These are phyloP conservation scores for Gaeumannomyces sp. DNA, from an alignment of 2,329 filamentous ascomycete species.

Conservation along the genomic window DNA sequence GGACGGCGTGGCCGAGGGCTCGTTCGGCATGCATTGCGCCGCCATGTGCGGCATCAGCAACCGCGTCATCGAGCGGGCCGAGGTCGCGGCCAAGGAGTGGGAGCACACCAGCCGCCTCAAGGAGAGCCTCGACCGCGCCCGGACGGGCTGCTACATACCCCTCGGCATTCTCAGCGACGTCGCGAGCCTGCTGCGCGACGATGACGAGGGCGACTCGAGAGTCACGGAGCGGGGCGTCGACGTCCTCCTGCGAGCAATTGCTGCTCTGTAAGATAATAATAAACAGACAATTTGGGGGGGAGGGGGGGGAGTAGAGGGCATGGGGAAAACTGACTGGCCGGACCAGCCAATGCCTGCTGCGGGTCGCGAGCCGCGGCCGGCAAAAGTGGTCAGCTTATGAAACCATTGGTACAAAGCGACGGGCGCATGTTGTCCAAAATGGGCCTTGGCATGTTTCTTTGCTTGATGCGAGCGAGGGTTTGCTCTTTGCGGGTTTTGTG, in stretches of 20 bases:
- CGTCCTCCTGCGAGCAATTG: conserved; percentile 55
- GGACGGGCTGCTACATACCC: conserved; percentile 73
- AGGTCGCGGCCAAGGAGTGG: conserved; percentile 85
- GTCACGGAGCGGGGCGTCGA: conserved; percentile 47
- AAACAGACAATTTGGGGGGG: not conserved
- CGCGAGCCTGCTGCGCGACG: conserved; percentile 63
- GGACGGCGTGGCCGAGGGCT: conserved; percentile 88
- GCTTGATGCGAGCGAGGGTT: not conserved
- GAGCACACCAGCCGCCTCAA: conserved; percentile 90
- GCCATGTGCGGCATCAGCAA: conserved; percentile 92
- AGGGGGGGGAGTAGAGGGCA: not conserved
- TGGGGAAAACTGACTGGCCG: not conserved
- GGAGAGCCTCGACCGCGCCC: conserved; percentile 77
- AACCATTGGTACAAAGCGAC: not conserved
- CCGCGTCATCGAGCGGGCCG: conserved; percentile 77
- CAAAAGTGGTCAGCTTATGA: not conserved
- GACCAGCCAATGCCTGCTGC: no score
- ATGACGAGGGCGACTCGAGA: conserved; percentile 29
- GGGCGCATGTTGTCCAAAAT: not conserved
- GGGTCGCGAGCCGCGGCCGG: no score
- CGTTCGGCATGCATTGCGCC: conserved; percentile 98
- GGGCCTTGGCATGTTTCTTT: not conserved
- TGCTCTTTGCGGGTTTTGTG: not conserved
- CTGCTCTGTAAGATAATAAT: conserved; percentile 38
- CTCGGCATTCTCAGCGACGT: conserved; percentile 85